Percentiles rank a stretch among this genome's conserved stretches.
These are phyloP conservation scores for Calocybe cyanea DNA, from an alignment of 768 basidiomycete genomes.

Conservation along the genomic window DNA sequence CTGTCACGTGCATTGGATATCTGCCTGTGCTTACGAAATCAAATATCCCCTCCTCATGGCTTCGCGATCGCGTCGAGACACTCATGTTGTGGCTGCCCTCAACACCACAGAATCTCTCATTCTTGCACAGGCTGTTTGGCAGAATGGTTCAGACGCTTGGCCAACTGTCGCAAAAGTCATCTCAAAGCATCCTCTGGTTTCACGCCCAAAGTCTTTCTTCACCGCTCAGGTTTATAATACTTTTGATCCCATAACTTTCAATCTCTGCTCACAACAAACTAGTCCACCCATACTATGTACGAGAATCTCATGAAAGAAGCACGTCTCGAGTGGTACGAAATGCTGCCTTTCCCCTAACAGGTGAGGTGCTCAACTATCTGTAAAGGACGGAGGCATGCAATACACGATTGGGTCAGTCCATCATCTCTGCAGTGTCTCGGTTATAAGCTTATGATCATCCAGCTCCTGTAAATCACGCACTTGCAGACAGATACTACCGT, in stretches of 20 bases:
- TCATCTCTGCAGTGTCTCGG: background rate
- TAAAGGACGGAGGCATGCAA: constrained; percentile 49
- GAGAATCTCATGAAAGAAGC: constrained; percentile 65
- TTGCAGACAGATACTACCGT: constrained; percentile 75
- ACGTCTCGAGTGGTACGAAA: constrained; percentile 55
- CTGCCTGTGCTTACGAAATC: background rate
- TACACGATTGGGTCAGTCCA: constrained; percentile 44
- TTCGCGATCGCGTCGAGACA: constrained; percentile 25
- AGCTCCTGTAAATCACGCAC: constrained; percentile 63
- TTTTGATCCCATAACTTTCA: constrained; percentile 5
- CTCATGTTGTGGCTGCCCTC: constrained; percentile 16
- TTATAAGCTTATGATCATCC: constrained; percentile 10
- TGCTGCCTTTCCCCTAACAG: constrained; percentile 1
- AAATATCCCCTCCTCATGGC: constrained; percentile 24
- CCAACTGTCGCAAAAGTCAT: constrained; percentile 60
- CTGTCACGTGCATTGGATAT: constrained; percentile 4
- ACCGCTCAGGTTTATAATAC: constrained; percentile 53
- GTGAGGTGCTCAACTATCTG: background rate
- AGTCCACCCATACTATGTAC: constrained; percentile 73
- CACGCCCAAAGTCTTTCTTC: constrained; percentile 62
- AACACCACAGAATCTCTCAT: constrained; percentile 67
- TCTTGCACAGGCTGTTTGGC: constrained; percentile 83
- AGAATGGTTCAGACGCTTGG: constrained; percentile 74
- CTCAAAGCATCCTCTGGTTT: constrained; percentile 65
- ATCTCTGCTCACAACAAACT: constrained; percentile 10